Conservation (phyloP, 306 rosid species). For the Vachellia collinsii region DNA sequence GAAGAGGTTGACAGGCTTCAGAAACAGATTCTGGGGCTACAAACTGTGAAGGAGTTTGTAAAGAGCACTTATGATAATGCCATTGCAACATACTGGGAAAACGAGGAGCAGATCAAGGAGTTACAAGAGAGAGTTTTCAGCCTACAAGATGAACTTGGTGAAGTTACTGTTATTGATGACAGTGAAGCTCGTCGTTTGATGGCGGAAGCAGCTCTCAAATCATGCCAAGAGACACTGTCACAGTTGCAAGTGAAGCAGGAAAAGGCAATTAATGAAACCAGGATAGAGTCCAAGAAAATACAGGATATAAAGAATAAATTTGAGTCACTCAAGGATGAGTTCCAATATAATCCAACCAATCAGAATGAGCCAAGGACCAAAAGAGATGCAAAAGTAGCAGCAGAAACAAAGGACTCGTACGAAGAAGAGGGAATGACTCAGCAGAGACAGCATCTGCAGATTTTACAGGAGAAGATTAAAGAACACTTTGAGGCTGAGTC, state of each 20-base stretch:
- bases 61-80: slow-evolving; percentile 79
- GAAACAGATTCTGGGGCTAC: slow-evolving; percentile 72
- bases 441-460: slow-evolving; percentile 51
- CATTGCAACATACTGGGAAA: slow-evolving; percentile 68
- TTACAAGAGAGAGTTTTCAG: slow-evolving; percentile 59
- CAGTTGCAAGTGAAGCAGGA: slow-evolving; percentile 65
- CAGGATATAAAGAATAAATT: slow-evolving; percentile 50
- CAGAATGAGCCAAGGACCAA: slow-evolving; percentile 27
- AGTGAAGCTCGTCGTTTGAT: slow-evolving; percentile 79
- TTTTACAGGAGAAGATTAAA: slow-evolving; percentile 55
- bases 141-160: slow-evolving; percentile 79
- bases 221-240: slow-evolving; percentile 68
- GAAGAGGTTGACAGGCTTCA: slow-evolving; percentile 69
- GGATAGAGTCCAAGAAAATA: slow-evolving; percentile 58
- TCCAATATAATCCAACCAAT: slow-evolving; percentile 20
- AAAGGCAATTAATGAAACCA: slow-evolving; percentile 57
- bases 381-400: slow-evolving; percentile 26
- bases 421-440: slow-evolving; percentile 38
- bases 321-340: slow-evolving; percentile 46
- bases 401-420: slow-evolving; percentile 23
- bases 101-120: slow-evolving; percentile 66
- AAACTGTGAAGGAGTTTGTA: slow-evolving; percentile 84
- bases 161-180: slow-evolving; percentile 66
- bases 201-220: slow-evolving; percentile 72
- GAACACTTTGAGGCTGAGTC: slow-evolving; percentile 55